These are phyloP conservation scores for Sicyos baderoa DNA, from an alignment of 306 rosid species.

Conservation along the genomic window DNA sequence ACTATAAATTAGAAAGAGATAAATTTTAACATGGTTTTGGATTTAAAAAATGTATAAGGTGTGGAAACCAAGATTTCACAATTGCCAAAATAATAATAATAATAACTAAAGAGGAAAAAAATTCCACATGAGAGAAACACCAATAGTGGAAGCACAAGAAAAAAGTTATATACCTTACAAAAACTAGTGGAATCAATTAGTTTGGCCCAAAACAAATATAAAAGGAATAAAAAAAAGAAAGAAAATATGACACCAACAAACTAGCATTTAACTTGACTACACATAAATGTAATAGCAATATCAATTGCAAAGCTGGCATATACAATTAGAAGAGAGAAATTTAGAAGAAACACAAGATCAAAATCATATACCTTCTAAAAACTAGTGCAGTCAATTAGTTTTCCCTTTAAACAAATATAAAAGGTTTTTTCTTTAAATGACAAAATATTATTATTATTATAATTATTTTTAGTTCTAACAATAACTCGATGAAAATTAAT, in stretches of 20 bases:
- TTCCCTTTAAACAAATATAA: too few species aligned
- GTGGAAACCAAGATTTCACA: neutral
- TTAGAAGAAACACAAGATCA: too few species aligned
- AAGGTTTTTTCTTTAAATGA: too few species aligned
- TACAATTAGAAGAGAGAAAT: too few species aligned
- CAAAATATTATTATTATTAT: too few species aligned
- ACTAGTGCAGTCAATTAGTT: too few species aligned
- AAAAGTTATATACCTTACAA: neutral
- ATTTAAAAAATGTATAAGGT: neutral
- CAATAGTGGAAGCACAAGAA: slow-evolving; percentile 2
- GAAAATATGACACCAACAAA: neutral
- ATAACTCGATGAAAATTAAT: too few species aligned
- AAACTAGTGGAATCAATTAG: neutral
- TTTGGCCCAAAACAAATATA: slow-evolving; percentile 12
- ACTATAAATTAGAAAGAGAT: neutral
- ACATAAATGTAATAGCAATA: too few species aligned
- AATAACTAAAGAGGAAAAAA: neutral
- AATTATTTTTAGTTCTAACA: too few species aligned
- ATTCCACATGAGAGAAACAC: neutral
- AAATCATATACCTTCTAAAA: too few species aligned
- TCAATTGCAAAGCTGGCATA: too few species aligned
- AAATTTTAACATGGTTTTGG: neutral
- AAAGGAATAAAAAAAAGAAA: neutral
- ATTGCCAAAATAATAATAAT: neutral
- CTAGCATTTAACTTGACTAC: neutral